Conservation (phyloP, 441 rosid species). For the Erodium texanum region DNA sequence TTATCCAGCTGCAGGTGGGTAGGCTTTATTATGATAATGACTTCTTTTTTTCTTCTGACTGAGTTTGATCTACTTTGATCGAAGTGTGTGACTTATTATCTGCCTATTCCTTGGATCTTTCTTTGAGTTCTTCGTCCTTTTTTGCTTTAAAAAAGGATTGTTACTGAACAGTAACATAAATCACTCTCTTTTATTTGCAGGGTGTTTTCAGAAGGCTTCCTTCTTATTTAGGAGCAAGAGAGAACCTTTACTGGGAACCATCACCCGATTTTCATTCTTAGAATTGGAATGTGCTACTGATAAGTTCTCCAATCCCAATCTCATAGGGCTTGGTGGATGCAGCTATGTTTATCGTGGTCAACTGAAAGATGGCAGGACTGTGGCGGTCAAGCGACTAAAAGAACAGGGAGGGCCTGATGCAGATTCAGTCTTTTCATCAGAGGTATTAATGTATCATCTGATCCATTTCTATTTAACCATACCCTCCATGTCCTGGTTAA, state of each 20-base stretch:
- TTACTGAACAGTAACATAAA: not conserved
- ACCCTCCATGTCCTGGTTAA: constrained; percentile 9
- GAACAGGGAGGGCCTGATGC: constrained; percentile 55
- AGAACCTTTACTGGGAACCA: constrained; percentile 44
- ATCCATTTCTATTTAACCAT: constrained; percentile 1
- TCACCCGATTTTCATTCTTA: constrained; percentile 51
- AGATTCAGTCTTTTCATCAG: constrained; percentile 55
- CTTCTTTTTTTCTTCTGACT: constrained; percentile 9
- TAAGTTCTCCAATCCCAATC: constrained; percentile 57
- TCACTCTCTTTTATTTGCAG: constrained; percentile 28
- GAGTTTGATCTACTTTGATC: constrained; percentile 6
- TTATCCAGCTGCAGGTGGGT: constrained; percentile 36
- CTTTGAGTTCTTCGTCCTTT: not conserved
- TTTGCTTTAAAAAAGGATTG: not conserved
- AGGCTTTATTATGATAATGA: not conserved
- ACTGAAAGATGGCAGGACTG: constrained; percentile 65
- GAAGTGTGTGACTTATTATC: not conserved
- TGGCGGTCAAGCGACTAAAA: constrained; percentile 72
- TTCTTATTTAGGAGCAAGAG: constrained; percentile 39
- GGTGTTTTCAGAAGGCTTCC: constrained; percentile 53
- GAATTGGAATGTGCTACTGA: constrained; percentile 70
- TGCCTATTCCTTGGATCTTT: constrained; percentile 1
- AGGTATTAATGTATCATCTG: constrained; percentile 31
- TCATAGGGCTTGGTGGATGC: constrained; percentile 83
- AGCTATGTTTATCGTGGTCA: constrained; percentile 77